Evolutionary conservation across 2,329 filamentous ascomycete species (phyloP), one percentile per base, ranked within the genome.

Genomic region (Achaetomium macrosporum): DNA sequence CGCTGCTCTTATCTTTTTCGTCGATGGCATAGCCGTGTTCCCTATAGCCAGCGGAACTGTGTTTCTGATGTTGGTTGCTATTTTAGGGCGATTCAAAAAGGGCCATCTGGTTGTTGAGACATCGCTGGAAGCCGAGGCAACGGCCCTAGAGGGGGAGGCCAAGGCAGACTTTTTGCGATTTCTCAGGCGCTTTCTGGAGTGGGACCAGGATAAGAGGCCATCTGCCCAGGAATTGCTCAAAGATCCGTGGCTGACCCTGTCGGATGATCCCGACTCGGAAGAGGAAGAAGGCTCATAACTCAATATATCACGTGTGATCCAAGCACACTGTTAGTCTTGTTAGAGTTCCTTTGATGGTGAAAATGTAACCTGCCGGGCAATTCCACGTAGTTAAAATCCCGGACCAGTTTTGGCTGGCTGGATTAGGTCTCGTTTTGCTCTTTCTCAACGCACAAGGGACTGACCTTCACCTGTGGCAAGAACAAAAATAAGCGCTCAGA

Each of bases 181-280:
- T 13, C 17, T 55, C 15, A 45, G 49, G 16, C 48, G 53, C 2
- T 41, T 55, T 35, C 37, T 55, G 15, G 39, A 53, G 9, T 56
- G 50, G 50, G 47, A 56, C n/a, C 36, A 29, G 13, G n/a, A 25
- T 1, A 42, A 50, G n/a, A n/a, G 54, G 36, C 42, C 54, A 1
- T 50, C 37, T 13, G 54, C 54, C 13, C 43, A 19, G 29, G 50
- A 53, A 19, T 16, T 56, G 43, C 47, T 50, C 31, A 39, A 50
- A 25, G 42, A 54, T 37, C 20, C 52, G 12, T 53, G 51, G 42
- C 31, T 53, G 25, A 16, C 13, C 4, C 15, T 29, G 29, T 33
- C 50, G 78, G 81, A 76, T 25, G 65, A 71, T 56, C 68, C 73
- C n/a, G 76, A 77, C 11, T 76, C 73, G 4, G 78, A 81, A 5